phyloP scores from a whole-genome alignment of 148 eudicot genomes.

The Beta vulgaris region DNA sequence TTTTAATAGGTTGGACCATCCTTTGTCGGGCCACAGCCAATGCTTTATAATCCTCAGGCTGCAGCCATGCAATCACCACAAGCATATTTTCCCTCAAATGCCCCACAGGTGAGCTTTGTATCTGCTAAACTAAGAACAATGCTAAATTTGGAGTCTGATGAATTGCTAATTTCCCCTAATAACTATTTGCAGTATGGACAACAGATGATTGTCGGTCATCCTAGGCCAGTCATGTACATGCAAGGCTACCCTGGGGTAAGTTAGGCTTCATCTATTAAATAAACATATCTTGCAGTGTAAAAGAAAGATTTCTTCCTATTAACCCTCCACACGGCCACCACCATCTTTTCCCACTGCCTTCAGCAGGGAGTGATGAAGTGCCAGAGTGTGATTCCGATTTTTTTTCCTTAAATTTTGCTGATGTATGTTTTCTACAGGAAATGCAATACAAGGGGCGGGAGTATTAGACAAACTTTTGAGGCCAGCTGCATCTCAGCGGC shows the following conservation, averaged over 20 bases:
- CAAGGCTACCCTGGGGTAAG: constrained; percentile 86
- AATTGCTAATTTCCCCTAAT: constrained; percentile 8
- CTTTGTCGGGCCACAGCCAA: constrained; percentile 66
- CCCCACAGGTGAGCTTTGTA: constrained; percentile 60
- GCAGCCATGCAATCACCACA: constrained; percentile 69
- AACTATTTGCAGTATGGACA: constrained; percentile 66
- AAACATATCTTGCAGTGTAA: too few relatives aligned
- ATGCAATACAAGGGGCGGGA: constrained; percentile 71
- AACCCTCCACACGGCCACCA: too few relatives aligned
- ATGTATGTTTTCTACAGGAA: constrained; percentile 40
- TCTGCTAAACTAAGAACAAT: not conserved
- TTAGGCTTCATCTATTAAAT: too few relatives aligned
- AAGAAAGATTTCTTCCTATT: too few relatives aligned
- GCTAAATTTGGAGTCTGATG: not conserved
- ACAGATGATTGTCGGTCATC: constrained; percentile 92
- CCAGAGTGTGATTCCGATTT: not conserved
- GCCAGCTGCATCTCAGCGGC: constrained; percentile 14
- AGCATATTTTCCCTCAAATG: constrained; percentile 70
- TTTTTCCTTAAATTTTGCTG: not conserved
- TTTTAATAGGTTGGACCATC: constrained; percentile 67
- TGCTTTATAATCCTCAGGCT: constrained; percentile 72
- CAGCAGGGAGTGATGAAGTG: not conserved
- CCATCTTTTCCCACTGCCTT: not conserved
- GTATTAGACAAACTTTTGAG: constrained; percentile 33
- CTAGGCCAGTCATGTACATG: constrained; percentile 83